A percentile compares a stretch with the other conserved stretches of the same genome.
Conservation (phyloP, 306 rosid genomes). For the Mucuna pruriens region DNA sequence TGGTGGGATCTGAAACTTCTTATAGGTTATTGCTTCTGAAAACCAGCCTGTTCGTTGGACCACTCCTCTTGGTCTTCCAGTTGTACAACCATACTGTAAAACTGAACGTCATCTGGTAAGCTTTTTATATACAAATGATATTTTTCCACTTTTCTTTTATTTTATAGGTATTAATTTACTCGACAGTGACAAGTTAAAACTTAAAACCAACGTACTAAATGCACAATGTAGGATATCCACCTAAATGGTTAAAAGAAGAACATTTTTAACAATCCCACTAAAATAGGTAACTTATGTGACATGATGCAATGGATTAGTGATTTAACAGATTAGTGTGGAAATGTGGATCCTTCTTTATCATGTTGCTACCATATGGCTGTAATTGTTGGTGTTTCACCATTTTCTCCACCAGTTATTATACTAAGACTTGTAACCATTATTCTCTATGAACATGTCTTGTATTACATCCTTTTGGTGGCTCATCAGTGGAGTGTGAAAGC, state of each 20-base stretch:
- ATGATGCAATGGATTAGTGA: background rate
- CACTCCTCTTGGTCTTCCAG: conserved; percentile 94
- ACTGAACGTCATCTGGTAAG: conserved; percentile 81
- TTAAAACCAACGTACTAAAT: background rate
- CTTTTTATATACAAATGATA: background rate
- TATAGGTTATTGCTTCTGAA: conserved; percentile 74
- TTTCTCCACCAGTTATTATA: background rate
- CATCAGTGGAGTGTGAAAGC: background rate
- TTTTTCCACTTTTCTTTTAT: no score
- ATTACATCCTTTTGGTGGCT: conserved; percentile 4
- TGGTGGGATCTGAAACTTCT: conserved; percentile 30
- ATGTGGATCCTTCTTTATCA: background rate
- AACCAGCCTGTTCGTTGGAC: conserved; percentile 86
- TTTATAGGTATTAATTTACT: background rate
- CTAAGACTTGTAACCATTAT: background rate
- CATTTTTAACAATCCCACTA: background rate
- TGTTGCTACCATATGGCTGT: background rate
- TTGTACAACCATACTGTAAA: conserved; percentile 80
- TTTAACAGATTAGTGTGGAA: background rate
- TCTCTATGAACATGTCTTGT: background rate
- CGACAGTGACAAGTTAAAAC: background rate
- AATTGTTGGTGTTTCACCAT: background rate
- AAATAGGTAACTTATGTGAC: background rate
- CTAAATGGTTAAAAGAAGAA: background rate
- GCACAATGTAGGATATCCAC: background rate